phyloP scores from a whole-genome alignment of 2,329 filamentous ascomycete species.

The Microascus cirrosus region DNA sequence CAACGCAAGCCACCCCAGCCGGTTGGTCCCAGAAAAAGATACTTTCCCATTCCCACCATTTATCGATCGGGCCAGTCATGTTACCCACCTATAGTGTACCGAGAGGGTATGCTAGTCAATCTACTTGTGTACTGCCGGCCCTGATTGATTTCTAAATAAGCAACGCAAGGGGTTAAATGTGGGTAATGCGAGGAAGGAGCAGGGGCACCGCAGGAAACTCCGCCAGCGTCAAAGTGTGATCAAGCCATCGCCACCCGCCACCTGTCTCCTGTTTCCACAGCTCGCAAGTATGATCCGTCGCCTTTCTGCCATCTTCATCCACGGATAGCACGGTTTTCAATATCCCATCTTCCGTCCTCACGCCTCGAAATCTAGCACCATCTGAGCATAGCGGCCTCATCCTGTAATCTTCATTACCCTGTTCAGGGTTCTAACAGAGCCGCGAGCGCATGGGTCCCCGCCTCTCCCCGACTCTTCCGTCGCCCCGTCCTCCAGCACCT shows the following conservation, averaged over 20 bases:
- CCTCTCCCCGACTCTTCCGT: neutral
- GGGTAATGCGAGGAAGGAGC: neutral
- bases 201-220: neutral
- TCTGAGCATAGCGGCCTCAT: neutral
- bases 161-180: constrained; percentile 4
- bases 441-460: neutral
- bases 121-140: neutral
- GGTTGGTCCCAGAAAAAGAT: neutral
- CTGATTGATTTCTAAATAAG: constrained; percentile 2
- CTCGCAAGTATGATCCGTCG: neutral
- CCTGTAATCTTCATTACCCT: neutral
- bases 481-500: neutral
- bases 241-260: neutral
- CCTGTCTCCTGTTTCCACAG: neutral
- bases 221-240: neutral
- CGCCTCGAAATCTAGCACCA: neutral
- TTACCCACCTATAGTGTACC: neutral
- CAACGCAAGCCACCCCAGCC: neutral
- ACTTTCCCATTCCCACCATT: neutral
- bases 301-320: neutral
- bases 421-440: neutral
- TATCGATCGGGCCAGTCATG: neutral
- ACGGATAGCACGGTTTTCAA: neutral
- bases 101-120: neutral
- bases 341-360: neutral